Evolutionary conservation across 441 rosid genomes (phyloP).

Genomic region (Euphorbia celastroides): DNA sequence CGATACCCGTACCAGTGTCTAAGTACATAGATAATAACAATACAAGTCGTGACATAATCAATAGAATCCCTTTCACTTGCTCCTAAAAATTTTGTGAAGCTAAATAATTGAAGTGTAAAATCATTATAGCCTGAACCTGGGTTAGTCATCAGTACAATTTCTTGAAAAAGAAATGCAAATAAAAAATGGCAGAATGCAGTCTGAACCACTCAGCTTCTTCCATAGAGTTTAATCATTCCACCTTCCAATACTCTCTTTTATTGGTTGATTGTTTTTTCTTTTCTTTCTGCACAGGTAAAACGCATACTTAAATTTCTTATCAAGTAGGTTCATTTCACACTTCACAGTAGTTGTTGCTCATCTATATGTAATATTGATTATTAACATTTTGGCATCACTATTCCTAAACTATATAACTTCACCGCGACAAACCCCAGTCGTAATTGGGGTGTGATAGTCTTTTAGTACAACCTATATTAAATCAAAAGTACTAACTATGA

Average conservation of each 20-base stretch:
- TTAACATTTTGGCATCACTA: no score
- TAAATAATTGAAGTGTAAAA: neutral
- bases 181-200: neutral
- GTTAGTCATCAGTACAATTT: neutral
- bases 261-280: neutral
- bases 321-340: neutral
- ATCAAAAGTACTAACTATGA: no score
- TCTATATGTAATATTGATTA: no score
- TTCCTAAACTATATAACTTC: no score
- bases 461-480: no score
- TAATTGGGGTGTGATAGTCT: no score
- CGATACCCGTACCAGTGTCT: no score
- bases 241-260: constrained; percentile 17
- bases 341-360: no score
- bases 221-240: constrained; percentile 15
- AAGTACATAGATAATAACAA: no score
- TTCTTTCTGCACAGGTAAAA: neutral
- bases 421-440: no score
- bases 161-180: neutral
- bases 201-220: constrained; percentile 15
- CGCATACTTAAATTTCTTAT: neutral
- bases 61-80: neutral
- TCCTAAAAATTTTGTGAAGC: neutral
- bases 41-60: neutral
- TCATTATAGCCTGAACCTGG: neutral